These are phyloP conservation scores for Bretschneidera sinensis DNA, from an alignment of 345 rosid species.

Conservation along the genomic window DNA sequence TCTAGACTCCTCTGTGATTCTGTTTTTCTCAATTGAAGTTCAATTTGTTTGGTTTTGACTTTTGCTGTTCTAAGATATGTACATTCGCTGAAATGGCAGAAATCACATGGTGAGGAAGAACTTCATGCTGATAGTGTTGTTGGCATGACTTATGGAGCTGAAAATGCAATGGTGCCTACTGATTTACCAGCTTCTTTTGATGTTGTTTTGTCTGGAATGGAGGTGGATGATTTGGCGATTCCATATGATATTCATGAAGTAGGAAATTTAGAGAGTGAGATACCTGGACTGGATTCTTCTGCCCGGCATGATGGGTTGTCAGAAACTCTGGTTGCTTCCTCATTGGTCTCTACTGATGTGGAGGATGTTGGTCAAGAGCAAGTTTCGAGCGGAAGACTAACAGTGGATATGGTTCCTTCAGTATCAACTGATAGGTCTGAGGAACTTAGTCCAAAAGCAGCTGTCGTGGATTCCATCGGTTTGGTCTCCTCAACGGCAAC, in stretches of 20 bases:
- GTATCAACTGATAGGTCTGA: slow-evolving; percentile 75
- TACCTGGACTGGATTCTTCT: slow-evolving; percentile 81
- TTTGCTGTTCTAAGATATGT: slow-evolving; percentile 13
- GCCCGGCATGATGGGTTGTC: slow-evolving; percentile 47
- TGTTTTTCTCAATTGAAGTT: slow-evolving; percentile 5
- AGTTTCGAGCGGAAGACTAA: slow-evolving; percentile 43
- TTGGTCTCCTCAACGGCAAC: slow-evolving; percentile 56
- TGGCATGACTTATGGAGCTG: slow-evolving; percentile 39
- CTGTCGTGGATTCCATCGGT: slow-evolving; percentile 38
- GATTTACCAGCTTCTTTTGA: slow-evolving; percentile 45
- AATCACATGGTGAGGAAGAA: slow-evolving; percentile 45
- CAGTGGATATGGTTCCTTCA: slow-evolving; percentile 49
- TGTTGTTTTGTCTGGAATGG: slow-evolving; percentile 34
- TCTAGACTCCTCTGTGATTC: neutral
- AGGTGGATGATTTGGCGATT: slow-evolving; percentile 25
- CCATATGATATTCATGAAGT: slow-evolving; percentile 39
- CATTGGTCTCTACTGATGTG: slow-evolving; percentile 47
- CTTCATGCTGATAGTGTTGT: slow-evolving; percentile 26
- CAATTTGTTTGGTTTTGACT: slow-evolving; percentile 11
- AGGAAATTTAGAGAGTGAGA: slow-evolving; percentile 53
- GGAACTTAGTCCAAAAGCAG: slow-evolving; percentile 72
- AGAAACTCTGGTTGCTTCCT: slow-evolving; percentile 50
- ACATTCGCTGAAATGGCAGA: slow-evolving; percentile 30
- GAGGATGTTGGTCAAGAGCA: slow-evolving; percentile 64
- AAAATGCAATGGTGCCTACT: slow-evolving; percentile 35